Conservation (phyloP, 2,329 filamentous ascomycete species). For the Neofusicoccum kwambonambiense region DNA sequence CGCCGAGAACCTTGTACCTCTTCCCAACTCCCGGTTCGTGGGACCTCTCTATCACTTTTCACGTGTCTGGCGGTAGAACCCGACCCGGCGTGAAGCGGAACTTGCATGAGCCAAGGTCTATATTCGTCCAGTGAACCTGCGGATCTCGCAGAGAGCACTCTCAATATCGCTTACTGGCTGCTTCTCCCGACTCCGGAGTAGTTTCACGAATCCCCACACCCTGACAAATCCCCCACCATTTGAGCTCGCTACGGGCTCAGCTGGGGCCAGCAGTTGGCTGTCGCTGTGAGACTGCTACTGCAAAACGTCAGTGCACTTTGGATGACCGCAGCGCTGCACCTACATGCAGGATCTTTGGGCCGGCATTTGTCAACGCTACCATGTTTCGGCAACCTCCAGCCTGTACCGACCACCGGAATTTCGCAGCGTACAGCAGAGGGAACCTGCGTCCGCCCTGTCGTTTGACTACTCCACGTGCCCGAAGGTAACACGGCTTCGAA, state of each 20-base stretch:
- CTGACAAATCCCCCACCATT: background rate
- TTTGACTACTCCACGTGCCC: slow-evolving; percentile 5
- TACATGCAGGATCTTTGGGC: slow-evolving; percentile 17
- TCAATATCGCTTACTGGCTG: background rate
- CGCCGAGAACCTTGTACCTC: background rate
- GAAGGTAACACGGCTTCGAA: background rate
- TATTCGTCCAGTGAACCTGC: background rate
- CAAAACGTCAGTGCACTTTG: background rate
- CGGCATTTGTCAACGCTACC: background rate
- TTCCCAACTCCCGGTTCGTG: background rate
- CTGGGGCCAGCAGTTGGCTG: background rate
- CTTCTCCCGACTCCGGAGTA: background rate
- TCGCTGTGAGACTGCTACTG: background rate
- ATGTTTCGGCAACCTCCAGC: slow-evolving; percentile 12
- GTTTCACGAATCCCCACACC: background rate
- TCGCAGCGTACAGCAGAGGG: background rate
- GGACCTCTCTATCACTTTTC: background rate
- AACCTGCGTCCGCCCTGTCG: slow-evolving; percentile 1
- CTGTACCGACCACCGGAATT: background rate
- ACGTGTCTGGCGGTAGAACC: background rate
- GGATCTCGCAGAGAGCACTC: background rate
- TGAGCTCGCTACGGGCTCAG: background rate
- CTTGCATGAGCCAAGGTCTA: background rate
- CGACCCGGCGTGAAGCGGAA: background rate
- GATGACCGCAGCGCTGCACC: slow-evolving; percentile 1